Evolutionary conservation across 2,329 filamentous ascomycete species (phyloP).

Genomic region (Mycosphaerella sp.): DNA sequence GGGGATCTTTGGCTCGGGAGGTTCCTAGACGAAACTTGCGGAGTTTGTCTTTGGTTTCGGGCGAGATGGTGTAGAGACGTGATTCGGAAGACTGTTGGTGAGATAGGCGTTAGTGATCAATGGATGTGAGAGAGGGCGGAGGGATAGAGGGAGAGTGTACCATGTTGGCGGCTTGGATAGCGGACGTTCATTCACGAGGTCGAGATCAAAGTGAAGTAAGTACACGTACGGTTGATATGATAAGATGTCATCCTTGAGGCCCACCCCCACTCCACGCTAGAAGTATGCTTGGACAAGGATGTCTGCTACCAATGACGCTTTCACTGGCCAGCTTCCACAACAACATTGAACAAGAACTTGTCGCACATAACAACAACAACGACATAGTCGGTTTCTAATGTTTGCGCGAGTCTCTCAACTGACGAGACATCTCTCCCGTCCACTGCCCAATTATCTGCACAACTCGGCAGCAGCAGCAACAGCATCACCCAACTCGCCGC

Average conservation of each 20-base stretch:
- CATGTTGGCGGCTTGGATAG: background rate
- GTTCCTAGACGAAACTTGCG: conserved; percentile 92
- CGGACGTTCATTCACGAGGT: background rate
- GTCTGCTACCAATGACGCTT: no score
- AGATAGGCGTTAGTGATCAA: background rate
- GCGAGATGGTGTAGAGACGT: conserved; percentile 85
- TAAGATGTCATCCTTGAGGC: no score
- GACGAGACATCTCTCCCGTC: conserved; percentile 62
- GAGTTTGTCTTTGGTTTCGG: conserved; percentile 80
- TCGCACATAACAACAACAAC: background rate
- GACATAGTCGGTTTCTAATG: background rate
- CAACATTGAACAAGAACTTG: background rate
- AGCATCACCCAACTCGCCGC: conserved; percentile 31
- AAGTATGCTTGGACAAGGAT: no score
- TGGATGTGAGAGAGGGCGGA: background rate
- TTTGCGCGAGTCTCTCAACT: conserved; percentile 60
- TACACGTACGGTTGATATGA: background rate
- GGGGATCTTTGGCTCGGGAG: conserved; percentile 75
- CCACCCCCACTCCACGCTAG: no score
- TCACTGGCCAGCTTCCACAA: background rate
- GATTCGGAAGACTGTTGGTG: conserved; percentile 69
- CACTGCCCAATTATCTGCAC: conserved; percentile 53
- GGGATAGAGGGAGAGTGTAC: background rate
- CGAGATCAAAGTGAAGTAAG: background rate
- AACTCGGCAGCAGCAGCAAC: conserved; percentile 27